A percentile compares a stretch with the other conserved stretches of the same genome.
Evolutionary conservation across 805 yeast genomes (phyloP).

Genomic region (Kodamaea kakaduensis): DNA sequence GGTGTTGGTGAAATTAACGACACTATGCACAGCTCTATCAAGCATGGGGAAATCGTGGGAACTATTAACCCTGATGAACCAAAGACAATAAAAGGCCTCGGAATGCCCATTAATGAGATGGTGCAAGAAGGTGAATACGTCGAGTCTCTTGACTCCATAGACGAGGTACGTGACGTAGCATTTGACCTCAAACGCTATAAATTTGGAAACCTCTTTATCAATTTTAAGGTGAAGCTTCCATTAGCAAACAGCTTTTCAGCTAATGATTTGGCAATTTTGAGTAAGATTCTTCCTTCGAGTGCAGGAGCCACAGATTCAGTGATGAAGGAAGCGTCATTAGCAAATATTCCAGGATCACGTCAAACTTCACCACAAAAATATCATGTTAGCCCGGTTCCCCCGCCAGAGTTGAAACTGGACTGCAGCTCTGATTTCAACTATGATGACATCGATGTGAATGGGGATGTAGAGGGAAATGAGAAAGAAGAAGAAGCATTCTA

Average conservation of each 20-base stretch:
- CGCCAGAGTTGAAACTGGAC: slow-evolving; percentile 8
- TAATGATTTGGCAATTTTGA: slow-evolving; percentile 19
- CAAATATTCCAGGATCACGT: slow-evolving; percentile 4
- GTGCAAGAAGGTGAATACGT: slow-evolving; percentile 22
- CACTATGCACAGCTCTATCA: slow-evolving; percentile 12
- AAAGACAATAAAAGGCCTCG: slow-evolving; percentile 47
- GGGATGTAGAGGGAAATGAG: slow-evolving; percentile 15
- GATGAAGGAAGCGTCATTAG: slow-evolving; percentile 9
- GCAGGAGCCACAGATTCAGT: slow-evolving; percentile 19
- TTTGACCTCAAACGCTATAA: slow-evolving; percentile 20
- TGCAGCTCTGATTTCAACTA: slow-evolving; percentile 13
- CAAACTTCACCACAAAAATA: slow-evolving; percentile 1
- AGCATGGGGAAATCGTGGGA: slow-evolving; percentile 49
- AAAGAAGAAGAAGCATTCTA: slow-evolving; percentile 18
- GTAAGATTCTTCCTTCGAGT: slow-evolving; percentile 18
- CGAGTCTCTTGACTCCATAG: slow-evolving; percentile 18
- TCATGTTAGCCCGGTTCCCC: background rate
- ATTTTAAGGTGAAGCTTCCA: slow-evolving; percentile 37
- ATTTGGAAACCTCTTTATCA: slow-evolving; percentile 37
- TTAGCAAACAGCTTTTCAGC: slow-evolving; percentile 23
- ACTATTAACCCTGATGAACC: slow-evolving; percentile 46
- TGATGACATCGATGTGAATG: slow-evolving; percentile 19
- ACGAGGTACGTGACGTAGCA: slow-evolving; percentile 15
- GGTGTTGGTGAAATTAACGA: slow-evolving; percentile 19
- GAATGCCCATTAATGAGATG: slow-evolving; percentile 53